Evolutionary conservation across 257 asterid species (phyloP).

Genomic region (Nyctanthes arbortristis): DNA sequence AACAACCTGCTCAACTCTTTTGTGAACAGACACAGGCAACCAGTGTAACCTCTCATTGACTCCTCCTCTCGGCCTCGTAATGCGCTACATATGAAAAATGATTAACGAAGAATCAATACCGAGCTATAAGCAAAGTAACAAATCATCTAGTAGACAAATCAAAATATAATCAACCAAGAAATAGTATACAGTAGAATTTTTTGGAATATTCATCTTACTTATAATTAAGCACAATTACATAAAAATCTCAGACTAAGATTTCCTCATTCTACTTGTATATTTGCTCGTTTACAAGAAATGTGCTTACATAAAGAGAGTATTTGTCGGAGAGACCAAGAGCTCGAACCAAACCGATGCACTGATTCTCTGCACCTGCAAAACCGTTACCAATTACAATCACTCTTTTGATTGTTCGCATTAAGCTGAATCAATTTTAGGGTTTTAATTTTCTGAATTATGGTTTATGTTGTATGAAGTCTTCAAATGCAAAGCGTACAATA

Average conservation of each 20-base stretch:
- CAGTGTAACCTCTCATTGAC: conserved; percentile 59
- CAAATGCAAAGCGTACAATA: no score
- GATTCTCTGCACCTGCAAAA: conserved; percentile 80
- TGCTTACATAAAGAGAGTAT: conserved; percentile 54
- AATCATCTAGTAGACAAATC: conserved; percentile 13
- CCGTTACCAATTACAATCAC: conserved; percentile 81
- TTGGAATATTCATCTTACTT: not conserved
- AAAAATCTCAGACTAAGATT: not conserved
- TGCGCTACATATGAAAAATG: conserved; percentile 49
- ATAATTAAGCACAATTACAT: conserved; percentile 1
- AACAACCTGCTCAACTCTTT: conserved; percentile 32
- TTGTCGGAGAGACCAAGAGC: conserved; percentile 64
- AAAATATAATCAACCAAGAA: not conserved
- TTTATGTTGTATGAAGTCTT: no score
- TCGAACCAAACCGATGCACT: conserved; percentile 75
- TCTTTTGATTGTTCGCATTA: conserved; percentile 61
- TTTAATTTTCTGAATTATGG: not conserved
- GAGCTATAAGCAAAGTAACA: not conserved
- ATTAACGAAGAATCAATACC: conserved; percentile 12
- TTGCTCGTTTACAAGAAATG: not conserved
- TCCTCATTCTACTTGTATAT: not conserved
- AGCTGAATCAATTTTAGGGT: not conserved
- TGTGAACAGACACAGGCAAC: conserved; percentile 68
- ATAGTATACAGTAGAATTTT: not conserved
- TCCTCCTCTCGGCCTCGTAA: conserved; percentile 71